Base-by-base conservation (phyloP, 345 rosid species). In the Aurinia saxatilis region DNA sequence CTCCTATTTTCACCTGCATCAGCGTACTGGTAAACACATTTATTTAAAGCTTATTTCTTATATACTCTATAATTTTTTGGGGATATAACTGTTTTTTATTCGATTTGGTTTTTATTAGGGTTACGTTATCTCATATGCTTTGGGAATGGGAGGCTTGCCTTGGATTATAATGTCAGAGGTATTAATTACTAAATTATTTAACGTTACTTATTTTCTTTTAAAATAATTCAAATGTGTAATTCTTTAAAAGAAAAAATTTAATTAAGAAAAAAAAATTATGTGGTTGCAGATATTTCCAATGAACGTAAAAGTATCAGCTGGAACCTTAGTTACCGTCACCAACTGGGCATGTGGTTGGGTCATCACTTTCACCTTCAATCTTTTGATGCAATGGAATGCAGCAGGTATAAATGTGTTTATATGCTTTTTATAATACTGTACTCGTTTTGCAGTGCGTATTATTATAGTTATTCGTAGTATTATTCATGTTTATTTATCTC, bases 101-200 rank as follows among this genome's bases (percentile, higher is more conserved):
- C 1, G 8, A 15, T 30, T 21, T 47, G 0, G 0, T 16, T 40
- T 10, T 10, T 3, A 37, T 19, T 53, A 77, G 92, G 86, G 81
- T 2, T 62, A 55, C 35, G 7, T 63, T 30, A 50, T 67, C 14
- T 27, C 68, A n/a, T 73, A 41, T 47, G 63, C 73, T 11, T 3
- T 76, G 50, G 84, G 87, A 16, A 75, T 82, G 76, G 74, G 81
- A 50, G 81, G 82, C 53, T 63, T 82, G n/a, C 80, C 87, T 8
- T 77, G 80, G 75, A 66, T 77, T 66, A 66, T 82, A 54, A 78
- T 83, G 84, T 76, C 92, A 9, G 88, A 85, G 88, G 89, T 86
- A 73, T n/a, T 51, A 27, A 27, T 27, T 27, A 27, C 5, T 27
- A 27, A 27, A 27, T 27, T 27, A 27, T 27, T 27, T 2, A 27